Base-by-base conservation (phyloP, 2,329 filamentous ascomycete genomes). In the Biscogniauxia mediterranea region DNA sequence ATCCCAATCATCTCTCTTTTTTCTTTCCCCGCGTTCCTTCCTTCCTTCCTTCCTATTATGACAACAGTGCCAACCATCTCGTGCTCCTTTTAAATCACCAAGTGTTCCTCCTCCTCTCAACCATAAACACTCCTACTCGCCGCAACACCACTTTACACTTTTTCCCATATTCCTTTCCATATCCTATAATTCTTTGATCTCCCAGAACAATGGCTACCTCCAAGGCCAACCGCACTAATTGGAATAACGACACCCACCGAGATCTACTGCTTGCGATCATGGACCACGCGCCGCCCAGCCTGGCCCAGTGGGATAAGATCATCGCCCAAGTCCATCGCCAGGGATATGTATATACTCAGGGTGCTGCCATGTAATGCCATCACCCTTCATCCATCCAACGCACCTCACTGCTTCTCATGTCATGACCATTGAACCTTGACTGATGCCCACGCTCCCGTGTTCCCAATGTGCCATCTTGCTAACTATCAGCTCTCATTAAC, bases 291-390 rank as follows among this genome's bases (percentile, higher is more conserved):
- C 76, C 75, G 59, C 76, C 77, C 1, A 74, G 54, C 57, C 73
- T 73, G 57, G 70, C 71, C 0, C 38, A 75, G 20, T 71, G 79
- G 66, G 69, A 68, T 1, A 61, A 56, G 1, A 72, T 80, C 32
- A 69, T 75, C 0, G 63, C 66, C 46, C 68, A 67, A 4, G 74
- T 79, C 64, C 66, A 67, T 2, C 57, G 50, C 8, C 72, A 71
- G 60, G 79, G 78, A 11, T 80, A 77, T 49, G 61, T 62, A 3
- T 81, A 79, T 61, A 76, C 72, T 26, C 74, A 65, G 26, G 71
- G 73, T 58, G 79, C 78, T 53, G 76, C 78, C 70, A 73, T 76
- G 79, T 81, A 78, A 64, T 59, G 57, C 55, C 55, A 53, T 50
- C 56, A 38, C 20, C 38, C 42, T 49, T n/a, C 32, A 26, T 13